These are phyloP conservation scores for Ogataea philodendri DNA, from an alignment of 805 yeast species.

Conservation along the genomic window DNA sequence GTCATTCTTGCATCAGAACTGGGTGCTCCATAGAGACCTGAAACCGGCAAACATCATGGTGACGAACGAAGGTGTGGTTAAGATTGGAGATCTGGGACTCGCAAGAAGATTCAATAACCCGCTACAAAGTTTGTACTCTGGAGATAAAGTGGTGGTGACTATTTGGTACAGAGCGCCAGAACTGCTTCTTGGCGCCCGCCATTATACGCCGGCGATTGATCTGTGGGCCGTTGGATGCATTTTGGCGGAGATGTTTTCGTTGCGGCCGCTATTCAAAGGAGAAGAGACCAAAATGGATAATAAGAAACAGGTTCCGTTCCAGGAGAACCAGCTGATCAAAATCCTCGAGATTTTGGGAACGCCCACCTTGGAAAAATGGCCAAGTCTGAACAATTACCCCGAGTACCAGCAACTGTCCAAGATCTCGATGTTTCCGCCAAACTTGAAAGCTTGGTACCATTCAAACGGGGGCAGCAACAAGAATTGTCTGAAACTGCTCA, in stretches of 20 bases:
- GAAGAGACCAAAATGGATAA: constrained; percentile 96
- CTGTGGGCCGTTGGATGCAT: constrained; percentile 97
- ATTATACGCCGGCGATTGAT: constrained; percentile 90
- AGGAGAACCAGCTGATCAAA: constrained; percentile 85
- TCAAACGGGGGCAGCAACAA: constrained; percentile 73
- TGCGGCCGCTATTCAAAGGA: constrained; percentile 94
- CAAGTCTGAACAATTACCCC: constrained; percentile 74
- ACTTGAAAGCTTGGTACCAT: constrained; percentile 81
- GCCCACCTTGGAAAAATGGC: constrained; percentile 80
- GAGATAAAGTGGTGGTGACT: constrained; percentile 95
- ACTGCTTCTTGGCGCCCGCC: constrained; percentile 82
- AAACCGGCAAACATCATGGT: constrained; percentile 99
- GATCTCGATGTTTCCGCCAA: constrained; percentile 61
- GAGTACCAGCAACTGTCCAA: constrained; percentile 68
- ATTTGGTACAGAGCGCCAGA: constrained; percentile 98
- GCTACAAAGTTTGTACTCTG: constrained; percentile 79
- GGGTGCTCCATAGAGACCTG: constrained; percentile 93
- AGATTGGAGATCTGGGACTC: constrained; percentile 92
- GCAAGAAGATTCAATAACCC: constrained; percentile 88
- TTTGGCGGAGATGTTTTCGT: constrained; percentile 81
- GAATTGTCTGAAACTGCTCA: constrained; percentile 62
- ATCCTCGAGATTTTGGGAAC: constrained; percentile 92
- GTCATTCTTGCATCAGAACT: constrained; percentile 86
- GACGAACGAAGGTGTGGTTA: constrained; percentile 81
- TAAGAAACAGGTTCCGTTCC: constrained; percentile 91